Conservation (phyloP, 345 rosid genomes). For the Citrus sinensis region DVS_A1.0 CM039163.1:18911501-18912000, state of each 20-base stretch:
- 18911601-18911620: background rate
- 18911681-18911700: background rate
- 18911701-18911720: background rate
- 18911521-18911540: too few relatives aligned
- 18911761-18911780: background rate
- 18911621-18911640: background rate
- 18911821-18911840: too few relatives aligned
- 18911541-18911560: background rate
- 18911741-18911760: background rate
- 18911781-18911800: background rate
- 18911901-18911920: background rate
- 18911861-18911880: background rate
- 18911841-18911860: background rate
- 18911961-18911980: too few relatives aligned
- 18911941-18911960: too few relatives aligned
- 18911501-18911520: background rate
- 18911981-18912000: too few relatives aligned
- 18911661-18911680: background rate
- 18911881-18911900: background rate
- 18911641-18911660: background rate
- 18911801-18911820: background rate
- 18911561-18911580: background rate
- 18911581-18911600: too few relatives aligned
- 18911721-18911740: background rate
- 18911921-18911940: background rate